Conservation (phyloP, 2,329 filamentous ascomycete species). For the Neobulgaria alba region DNA sequence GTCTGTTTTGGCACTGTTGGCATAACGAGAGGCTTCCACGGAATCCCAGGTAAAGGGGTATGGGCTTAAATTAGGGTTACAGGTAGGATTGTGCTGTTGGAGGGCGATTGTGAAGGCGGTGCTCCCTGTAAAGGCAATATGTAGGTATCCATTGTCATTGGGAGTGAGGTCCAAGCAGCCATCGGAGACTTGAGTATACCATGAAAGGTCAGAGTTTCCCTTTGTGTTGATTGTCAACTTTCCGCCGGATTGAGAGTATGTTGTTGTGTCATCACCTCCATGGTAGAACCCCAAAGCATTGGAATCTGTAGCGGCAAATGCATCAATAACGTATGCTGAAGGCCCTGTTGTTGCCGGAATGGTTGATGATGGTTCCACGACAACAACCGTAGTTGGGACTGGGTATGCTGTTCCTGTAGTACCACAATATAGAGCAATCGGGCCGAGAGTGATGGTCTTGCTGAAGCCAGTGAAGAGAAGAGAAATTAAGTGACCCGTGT, state of each 20-base stretch:
- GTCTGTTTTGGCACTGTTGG: constrained; percentile 36
- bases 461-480: constrained; percentile 42
- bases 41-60: constrained; percentile 62
- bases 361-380: constrained; percentile 37
- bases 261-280: constrained; percentile 53
- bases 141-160: constrained; percentile 51
- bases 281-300: constrained; percentile 60
- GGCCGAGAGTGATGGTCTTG: constrained; percentile 42
- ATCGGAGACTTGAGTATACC: constrained; percentile 48
- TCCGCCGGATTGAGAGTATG: constrained; percentile 40
- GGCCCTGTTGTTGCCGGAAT: constrained; percentile 42
- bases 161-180: constrained; percentile 47
- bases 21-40: constrained; percentile 54
- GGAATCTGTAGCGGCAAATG: constrained; percentile 41
- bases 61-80: constrained; percentile 45
- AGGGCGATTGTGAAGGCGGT: constrained; percentile 55
- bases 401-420: constrained; percentile 40
- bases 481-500: constrained; percentile 42
- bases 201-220: constrained; percentile 49
- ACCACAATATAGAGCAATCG: constrained; percentile 51
- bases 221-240: constrained; percentile 47
- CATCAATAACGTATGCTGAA: constrained; percentile 49
- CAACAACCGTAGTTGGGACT: constrained; percentile 33
- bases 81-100: constrained; percentile 57
- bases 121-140: constrained; percentile 54